Conservation (phyloP, 202 grass and related monocot genomes). For the Zoysia matrella region DNA sequence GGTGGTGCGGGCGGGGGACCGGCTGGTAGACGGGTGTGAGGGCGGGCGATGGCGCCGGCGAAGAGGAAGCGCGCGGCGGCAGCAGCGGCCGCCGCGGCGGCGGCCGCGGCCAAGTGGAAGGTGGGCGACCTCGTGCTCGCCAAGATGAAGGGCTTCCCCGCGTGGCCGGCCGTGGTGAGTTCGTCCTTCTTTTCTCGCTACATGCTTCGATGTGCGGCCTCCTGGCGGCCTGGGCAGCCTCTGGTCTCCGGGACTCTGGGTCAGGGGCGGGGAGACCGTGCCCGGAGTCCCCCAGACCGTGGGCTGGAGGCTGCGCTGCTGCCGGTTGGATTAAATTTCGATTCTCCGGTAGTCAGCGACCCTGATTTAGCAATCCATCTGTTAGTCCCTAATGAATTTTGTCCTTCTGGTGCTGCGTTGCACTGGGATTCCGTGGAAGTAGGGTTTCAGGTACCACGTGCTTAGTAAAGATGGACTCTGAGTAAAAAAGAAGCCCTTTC, state of each 20-base stretch:
- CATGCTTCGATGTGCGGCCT: conserved; percentile 34
- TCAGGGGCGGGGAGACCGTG: neutral
- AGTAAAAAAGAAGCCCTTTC: conserved; percentile 9
- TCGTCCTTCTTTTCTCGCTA: neutral
- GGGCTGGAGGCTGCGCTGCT: neutral
- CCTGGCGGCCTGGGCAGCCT: neutral
- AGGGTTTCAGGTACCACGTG: conserved; percentile 12
- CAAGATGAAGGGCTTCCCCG: conserved; percentile 99
- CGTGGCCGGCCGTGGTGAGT: conserved; percentile 96
- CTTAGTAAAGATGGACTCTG: too few species aligned
- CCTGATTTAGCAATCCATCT: conserved; percentile 30
- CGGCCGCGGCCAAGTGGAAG: conserved; percentile 86
- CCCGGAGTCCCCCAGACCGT: conserved; percentile 28
- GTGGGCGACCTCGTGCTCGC: conserved; percentile 98
- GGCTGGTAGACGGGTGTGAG: conserved; percentile 15
- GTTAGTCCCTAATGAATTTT: conserved; percentile 32
- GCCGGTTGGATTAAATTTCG: conserved; percentile 17
- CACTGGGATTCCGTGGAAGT: neutral
- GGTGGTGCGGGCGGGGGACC: neutral
- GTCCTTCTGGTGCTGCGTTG: neutral
- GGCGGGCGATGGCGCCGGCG: conserved; percentile 63
- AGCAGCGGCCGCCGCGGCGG: conserved; percentile 54
- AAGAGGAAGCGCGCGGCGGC: conserved; percentile 70
- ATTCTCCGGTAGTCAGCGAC: conserved; percentile 13
- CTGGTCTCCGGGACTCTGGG: conserved; percentile 27